Evolutionary conservation across 768 basidiomycete genomes (phyloP).

Genomic region (Tylopilus sp.): DNA sequence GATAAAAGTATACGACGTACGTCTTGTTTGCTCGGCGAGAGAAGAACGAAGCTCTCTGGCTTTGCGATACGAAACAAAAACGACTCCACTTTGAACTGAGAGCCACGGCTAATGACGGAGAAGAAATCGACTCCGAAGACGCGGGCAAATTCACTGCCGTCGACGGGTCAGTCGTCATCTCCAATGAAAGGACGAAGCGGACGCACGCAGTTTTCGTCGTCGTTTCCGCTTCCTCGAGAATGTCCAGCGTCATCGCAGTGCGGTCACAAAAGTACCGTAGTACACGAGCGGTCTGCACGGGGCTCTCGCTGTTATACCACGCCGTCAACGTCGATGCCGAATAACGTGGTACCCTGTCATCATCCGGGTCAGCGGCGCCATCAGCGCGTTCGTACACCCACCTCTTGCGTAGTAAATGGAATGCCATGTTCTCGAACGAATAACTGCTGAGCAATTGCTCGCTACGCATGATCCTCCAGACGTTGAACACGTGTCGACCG

Average conservation of each 20-base stretch:
- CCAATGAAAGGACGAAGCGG: not conserved
- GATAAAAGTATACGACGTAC: slow-evolving; percentile 40
- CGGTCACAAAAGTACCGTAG: slow-evolving; percentile 63
- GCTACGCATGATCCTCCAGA: slow-evolving; percentile 89
- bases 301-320: slow-evolving; percentile 63
- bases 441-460: slow-evolving; percentile 78
- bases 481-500: slow-evolving; percentile 88
- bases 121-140: slow-evolving; percentile 98
- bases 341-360: slow-evolving; percentile 72
- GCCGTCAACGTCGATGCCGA: slow-evolving; percentile 54
- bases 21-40: slow-evolving; percentile 86
- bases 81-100: slow-evolving; percentile 98
- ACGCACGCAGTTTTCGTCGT: slow-evolving; percentile 5
- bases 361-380: not conserved
- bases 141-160: slow-evolving; percentile 88
- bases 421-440: slow-evolving; percentile 86
- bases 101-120: slow-evolving; percentile 91
- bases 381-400: slow-evolving; percentile 29
- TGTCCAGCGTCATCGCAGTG: slow-evolving; percentile 48
- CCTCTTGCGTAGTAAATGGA: slow-evolving; percentile 77
- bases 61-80: slow-evolving; percentile 98
- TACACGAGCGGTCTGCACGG: slow-evolving; percentile 50
- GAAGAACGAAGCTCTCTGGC: slow-evolving; percentile 86
- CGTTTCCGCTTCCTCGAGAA: slow-evolving; percentile 2
- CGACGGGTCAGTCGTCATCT: not conserved